phyloP scores from a whole-genome alignment of 2,329 filamentous ascomycete genomes.

The Sarocladium strictum region DNA sequence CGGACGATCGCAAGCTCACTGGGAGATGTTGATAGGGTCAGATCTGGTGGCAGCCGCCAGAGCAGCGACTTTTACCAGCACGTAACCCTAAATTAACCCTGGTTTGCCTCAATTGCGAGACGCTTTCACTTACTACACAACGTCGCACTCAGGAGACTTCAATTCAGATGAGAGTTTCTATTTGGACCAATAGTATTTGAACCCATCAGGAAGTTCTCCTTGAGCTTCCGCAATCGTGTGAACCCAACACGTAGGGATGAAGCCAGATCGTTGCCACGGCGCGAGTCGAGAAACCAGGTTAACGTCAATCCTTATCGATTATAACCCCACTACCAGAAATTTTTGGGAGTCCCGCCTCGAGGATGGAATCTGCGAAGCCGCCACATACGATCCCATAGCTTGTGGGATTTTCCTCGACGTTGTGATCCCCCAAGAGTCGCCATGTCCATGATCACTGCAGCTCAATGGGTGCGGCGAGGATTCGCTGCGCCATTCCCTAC shows the following conservation, averaged over 20 bases:
- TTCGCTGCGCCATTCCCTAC: constrained; percentile 70
- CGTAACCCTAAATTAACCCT: neutral
- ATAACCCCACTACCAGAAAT: constrained; percentile 30
- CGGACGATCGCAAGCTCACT: constrained; percentile 10
- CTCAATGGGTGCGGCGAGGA: constrained; percentile 70
- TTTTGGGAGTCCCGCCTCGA: constrained; percentile 20
- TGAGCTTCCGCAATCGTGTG: too few relatives aligned
- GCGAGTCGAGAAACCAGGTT: neutral
- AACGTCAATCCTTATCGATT: constrained; percentile 29
- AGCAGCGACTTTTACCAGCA: constrained; percentile 20
- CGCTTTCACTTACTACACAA: neutral
- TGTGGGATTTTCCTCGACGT: constrained; percentile 12
- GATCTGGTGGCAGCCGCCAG: neutral
- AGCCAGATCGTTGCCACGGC: too few relatives aligned
- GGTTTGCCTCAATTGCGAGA: neutral
- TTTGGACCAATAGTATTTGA: too few relatives aligned
- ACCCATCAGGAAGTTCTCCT: too few relatives aligned
- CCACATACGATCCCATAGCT: constrained; percentile 10
- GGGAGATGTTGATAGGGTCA: neutral
- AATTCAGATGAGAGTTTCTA: too few relatives aligned
- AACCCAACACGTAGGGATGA: too few relatives aligned
- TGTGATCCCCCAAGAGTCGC: constrained; percentile 25
- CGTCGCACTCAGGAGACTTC: neutral
- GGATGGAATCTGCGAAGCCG: constrained; percentile 9
- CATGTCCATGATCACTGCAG: constrained; percentile 72